Percentiles rank a stretch among this genome's conserved stretches.
phyloP scores from a whole-genome alignment of 345 rosid species.

The Capsella bursapastoris region DNA sequence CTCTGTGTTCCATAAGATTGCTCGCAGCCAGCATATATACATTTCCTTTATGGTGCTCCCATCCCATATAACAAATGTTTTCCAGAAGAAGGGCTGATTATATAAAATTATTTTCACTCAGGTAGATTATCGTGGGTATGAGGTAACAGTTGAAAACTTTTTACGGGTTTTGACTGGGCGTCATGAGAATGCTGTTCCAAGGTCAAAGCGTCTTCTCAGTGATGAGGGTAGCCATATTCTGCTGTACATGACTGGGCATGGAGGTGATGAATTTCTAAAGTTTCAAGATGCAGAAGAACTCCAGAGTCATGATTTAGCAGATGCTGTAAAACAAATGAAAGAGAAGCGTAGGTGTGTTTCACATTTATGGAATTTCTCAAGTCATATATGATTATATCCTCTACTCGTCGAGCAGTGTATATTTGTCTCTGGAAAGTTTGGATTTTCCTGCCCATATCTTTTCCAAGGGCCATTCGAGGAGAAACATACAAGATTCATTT shows the following conservation, averaged over 20 bases:
- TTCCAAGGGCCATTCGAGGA: slow-evolving; percentile 4
- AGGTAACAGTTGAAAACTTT: slow-evolving; percentile 92
- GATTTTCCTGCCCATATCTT: slow-evolving; percentile 2
- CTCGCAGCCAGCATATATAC: neutral
- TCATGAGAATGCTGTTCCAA: slow-evolving; percentile 90
- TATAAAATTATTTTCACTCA: slow-evolving; percentile 47
- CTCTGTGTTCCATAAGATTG: neutral
- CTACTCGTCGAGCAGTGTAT: neutral
- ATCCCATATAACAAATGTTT: neutral
- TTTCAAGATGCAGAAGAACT: slow-evolving; percentile 98
- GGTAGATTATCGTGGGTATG: slow-evolving; percentile 99
- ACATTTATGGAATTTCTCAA: slow-evolving; percentile 22
- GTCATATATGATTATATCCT: slow-evolving; percentile 10
- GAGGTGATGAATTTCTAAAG: slow-evolving; percentile 95
- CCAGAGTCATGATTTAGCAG: slow-evolving; percentile 99
- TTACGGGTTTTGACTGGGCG: slow-evolving; percentile 94
- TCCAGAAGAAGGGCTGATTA: slow-evolving; percentile 38
- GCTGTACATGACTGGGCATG: slow-evolving; percentile 98
- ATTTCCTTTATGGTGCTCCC: neutral
- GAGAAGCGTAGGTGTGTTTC: slow-evolving; percentile 77
- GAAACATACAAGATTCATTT: slow-evolving; percentile 3
- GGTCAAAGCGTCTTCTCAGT: slow-evolving; percentile 97
- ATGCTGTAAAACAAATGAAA: slow-evolving; percentile 99
- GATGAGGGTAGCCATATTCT: slow-evolving; percentile 99
- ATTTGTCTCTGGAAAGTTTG: slow-evolving; percentile 1